phyloP scores from a whole-genome alignment of 2,329 filamentous ascomycete genomes.

The Scedosporium dehoogii region DNA sequence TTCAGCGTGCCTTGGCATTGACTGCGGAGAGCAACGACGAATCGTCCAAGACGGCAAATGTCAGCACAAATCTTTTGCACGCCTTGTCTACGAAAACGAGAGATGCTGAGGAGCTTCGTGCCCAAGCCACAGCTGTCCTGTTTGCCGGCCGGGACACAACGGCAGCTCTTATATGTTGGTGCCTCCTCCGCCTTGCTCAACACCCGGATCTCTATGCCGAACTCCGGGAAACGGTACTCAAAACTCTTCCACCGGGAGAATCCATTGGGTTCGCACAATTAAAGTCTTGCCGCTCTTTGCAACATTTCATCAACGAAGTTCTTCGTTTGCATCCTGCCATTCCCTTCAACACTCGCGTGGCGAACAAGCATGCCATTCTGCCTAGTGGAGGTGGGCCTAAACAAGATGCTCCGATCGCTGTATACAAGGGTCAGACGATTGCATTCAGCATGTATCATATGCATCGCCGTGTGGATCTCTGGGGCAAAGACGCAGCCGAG shows the following conservation, averaged over 20 bases:
- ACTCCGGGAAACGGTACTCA: conserved; percentile 20
- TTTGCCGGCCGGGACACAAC: conserved; percentile 36
- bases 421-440: neutral
- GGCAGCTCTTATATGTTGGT: conserved; percentile 27
- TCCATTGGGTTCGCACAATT: conserved; percentile 33
- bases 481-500: conserved; percentile 21
- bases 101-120: conserved; percentile 16
- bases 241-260: conserved; percentile 14
- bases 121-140: conserved; percentile 27
- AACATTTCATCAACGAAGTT: conserved; percentile 22
- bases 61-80: conserved; percentile 29
- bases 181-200: conserved; percentile 20
- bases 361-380: conserved; percentile 27
- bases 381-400: neutral
- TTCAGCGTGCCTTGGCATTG: conserved; percentile 7
- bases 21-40: neutral
- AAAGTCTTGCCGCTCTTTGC: conserved; percentile 34
- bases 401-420: neutral
- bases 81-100: neutral
- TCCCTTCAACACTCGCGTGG: conserved; percentile 29
- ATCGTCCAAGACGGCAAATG: conserved; percentile 1
- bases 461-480: conserved; percentile 24
- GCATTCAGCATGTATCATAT: conserved; percentile 20
- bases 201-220: conserved; percentile 24
- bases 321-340: conserved; percentile 33